Percentiles rank a stretch among this genome's conserved stretches.
phyloP scores from a whole-genome alignment of 169 alveolate genomes.

The Cryptosporidium sp. region DNA sequence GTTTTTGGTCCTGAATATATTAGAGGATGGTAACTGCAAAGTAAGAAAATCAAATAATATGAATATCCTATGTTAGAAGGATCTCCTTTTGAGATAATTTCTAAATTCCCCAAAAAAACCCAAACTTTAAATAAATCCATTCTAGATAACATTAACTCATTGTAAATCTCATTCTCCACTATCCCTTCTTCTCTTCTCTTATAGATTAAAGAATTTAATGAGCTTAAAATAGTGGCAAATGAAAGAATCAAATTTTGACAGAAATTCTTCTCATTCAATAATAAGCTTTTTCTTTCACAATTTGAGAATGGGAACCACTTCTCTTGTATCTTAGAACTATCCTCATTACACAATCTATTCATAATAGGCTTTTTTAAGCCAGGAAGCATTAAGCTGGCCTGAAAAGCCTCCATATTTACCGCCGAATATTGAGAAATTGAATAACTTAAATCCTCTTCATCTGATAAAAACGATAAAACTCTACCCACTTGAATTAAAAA shows the following conservation, averaged over 20 bases:
- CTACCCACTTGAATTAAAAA: conserved; percentile 45
- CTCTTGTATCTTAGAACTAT: background rate
- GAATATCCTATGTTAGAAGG: conserved; percentile 10
- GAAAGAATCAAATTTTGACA: conserved; percentile 19
- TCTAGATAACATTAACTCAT: background rate
- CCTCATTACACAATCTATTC: background rate
- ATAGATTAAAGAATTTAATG: conserved; percentile 5
- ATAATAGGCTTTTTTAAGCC: conserved; percentile 10
- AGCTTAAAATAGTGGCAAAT: conserved; percentile 26
- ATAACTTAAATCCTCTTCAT: background rate
- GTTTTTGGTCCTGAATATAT: background rate
- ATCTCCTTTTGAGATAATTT: background rate
- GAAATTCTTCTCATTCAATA: background rate
- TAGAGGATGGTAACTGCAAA: conserved; percentile 64
- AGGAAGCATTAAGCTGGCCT: conserved; percentile 15
- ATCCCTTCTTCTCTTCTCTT: background rate
- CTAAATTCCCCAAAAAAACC: conserved; percentile 10
- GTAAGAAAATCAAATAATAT: conserved; percentile 9
- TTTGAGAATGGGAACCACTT: background rate
- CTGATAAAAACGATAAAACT: conserved; percentile 15
- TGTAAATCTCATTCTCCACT: background rate
- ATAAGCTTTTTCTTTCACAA: background rate
- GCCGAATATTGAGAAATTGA: conserved; percentile 11
- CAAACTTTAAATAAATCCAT: conserved; percentile 26
- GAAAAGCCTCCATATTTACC: conserved; percentile 40